Percentiles rank a stretch among this genome's conserved stretches.
Evolutionary conservation across 441 rosid genomes (phyloP).

Genomic region (Aquilaria agallochum): DNA sequence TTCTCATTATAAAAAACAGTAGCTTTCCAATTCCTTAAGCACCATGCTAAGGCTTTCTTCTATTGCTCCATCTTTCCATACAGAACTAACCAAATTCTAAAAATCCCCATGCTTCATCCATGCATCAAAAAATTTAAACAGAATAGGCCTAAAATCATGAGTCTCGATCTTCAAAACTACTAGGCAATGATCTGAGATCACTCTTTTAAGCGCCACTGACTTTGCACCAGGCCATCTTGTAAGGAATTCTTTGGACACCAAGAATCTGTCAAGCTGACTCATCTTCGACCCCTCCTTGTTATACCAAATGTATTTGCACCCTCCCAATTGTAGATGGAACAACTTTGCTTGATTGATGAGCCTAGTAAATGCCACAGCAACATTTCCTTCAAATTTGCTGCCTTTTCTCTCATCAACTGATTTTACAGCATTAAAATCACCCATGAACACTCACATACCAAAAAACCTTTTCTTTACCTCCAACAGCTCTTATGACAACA

Average conservation of each 20-base stretch:
- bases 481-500: too few species aligned
- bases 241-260: not conserved
- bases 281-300: not conserved
- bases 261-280: not conserved
- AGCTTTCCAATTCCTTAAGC: not conserved
- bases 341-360: too few species aligned
- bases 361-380: not conserved
- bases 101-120: not conserved
- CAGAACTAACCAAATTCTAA: not conserved
- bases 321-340: not conserved
- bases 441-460: too few species aligned
- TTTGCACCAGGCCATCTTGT: not conserved
- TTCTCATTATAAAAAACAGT: too few species aligned
- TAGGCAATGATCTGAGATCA: not conserved
- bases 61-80: not conserved
- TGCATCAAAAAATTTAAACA: not conserved
- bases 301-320: not conserved
- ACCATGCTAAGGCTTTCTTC: not conserved
- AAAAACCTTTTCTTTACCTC: too few species aligned
- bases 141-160: not conserved
- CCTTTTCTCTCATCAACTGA: not conserved
- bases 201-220: not conserved
- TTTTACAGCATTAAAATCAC: too few species aligned
- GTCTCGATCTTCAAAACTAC: too few species aligned
- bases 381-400: not conserved